These are phyloP conservation scores for Hygrophorus pudorinus DNA, from an alignment of 768 basidiomycete species.

Conservation along the genomic window DNA sequence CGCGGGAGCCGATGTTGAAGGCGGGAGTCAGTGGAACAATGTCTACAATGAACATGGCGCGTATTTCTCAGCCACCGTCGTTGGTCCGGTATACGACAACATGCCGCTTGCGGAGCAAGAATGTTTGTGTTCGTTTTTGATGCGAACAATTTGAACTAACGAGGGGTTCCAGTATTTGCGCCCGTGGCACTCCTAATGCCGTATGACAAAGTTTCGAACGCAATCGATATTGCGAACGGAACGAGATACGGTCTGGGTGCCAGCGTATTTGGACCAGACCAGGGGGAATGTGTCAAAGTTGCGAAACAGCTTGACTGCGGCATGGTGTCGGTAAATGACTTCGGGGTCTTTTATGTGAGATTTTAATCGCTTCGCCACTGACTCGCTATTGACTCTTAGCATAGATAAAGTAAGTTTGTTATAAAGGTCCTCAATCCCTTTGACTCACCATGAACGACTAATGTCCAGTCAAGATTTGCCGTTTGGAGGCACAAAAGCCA, in stretches of 20 bases:
- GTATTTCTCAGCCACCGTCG: conserved; percentile 82
- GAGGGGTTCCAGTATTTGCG: conserved; percentile 64
- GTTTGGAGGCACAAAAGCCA: conserved; percentile 87
- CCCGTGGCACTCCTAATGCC: conserved; percentile 83
- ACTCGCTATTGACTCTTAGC: conserved; percentile 8
- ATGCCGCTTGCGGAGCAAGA: conserved; percentile 79
- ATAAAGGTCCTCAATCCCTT: conserved; percentile 5
- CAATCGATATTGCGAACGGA: conserved; percentile 78
- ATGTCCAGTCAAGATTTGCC: conserved; percentile 72
- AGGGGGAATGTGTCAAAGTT: conserved; percentile 66
- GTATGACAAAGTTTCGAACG: conserved; percentile 78
- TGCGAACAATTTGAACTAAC: neutral
- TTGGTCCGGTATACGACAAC: conserved; percentile 61
- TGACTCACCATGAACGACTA: neutral
- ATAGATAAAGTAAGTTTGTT: conserved; percentile 54
- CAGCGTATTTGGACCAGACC: conserved; percentile 86
- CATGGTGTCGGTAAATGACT: conserved; percentile 97
- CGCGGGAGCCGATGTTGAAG: conserved; percentile 54
- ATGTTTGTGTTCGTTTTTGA: conserved; percentile 36
- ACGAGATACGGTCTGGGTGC: conserved; percentile 89
- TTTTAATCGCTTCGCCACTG: conserved; percentile 4
- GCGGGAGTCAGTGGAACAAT: conserved; percentile 60
- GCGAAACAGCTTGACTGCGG: conserved; percentile 82
- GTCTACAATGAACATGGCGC: conserved; percentile 59
- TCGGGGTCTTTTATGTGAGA: conserved; percentile 78